A percentile compares a stretch with the other conserved stretches of the same genome.
Conservation (phyloP, 1,284 basidiomycete species). For the Testicularia cyperi region DNA sequence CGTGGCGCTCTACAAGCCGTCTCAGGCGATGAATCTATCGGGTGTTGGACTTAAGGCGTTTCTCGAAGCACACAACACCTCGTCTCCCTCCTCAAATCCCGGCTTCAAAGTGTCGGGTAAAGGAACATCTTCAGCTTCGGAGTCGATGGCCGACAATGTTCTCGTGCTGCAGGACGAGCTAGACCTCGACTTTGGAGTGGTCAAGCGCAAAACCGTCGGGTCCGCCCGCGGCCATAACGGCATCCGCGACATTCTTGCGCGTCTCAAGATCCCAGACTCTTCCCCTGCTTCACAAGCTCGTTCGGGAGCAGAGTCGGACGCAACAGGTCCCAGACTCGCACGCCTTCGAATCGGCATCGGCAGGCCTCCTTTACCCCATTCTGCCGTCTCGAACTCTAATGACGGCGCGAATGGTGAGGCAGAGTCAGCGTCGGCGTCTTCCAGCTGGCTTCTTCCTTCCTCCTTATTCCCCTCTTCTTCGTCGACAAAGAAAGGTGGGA, state of each 20-base stretch:
- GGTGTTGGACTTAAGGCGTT: conserved; percentile 7
- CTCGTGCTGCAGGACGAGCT: conserved; percentile 34
- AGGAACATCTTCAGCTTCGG: not conserved
- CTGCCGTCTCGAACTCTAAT: no score
- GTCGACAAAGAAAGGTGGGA: no score
- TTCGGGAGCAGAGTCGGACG: no score
- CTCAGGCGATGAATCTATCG: conserved; percentile 27
- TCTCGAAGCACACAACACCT: conserved; percentile 4
- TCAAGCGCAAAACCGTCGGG: conserved; percentile 7
- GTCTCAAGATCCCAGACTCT: conserved; percentile 2
- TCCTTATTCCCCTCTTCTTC: no score
- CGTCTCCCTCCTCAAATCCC: no score
- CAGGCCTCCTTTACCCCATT: no score
- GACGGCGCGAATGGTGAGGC: no score
- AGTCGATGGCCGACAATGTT: conserved; percentile 1
- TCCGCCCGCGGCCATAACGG: conserved; percentile 30
- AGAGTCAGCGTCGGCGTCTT: no score
- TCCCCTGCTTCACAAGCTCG: not conserved
- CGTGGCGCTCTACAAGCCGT: conserved; percentile 18
- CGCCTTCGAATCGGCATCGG: conserved; percentile 21
- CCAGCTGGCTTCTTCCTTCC: no score
- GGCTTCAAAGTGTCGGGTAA: no score
- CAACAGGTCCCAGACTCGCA: not conserved
- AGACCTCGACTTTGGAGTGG: conserved; percentile 7
- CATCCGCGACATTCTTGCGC: conserved; percentile 9